phyloP scores from a whole-genome alignment of 2,329 filamentous ascomycete genomes.

The Cordyceps sp. region DNA sequence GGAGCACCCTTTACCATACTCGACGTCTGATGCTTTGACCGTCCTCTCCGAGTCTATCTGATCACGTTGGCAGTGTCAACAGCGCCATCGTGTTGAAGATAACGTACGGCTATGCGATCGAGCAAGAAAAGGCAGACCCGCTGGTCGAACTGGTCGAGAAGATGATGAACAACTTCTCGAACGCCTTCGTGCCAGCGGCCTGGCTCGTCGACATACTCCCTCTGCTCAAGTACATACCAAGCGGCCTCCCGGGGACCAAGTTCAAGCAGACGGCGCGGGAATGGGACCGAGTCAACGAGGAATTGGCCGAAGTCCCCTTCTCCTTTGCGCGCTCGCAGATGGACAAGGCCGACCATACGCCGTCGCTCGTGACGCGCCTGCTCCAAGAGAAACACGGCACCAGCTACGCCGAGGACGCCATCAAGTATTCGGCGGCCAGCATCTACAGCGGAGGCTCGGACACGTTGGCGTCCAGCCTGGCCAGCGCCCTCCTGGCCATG shows the following conservation, averaged over 20 bases:
- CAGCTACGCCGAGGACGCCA: background rate
- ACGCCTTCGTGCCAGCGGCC: conserved; percentile 11
- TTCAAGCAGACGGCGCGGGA: background rate
- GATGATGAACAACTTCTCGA: conserved; percentile 12
- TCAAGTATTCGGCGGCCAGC: conserved; percentile 2
- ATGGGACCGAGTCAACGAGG: background rate
- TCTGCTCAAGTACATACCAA: background rate
- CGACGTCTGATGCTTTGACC: no score
- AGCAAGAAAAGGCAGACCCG: conserved; percentile 11
- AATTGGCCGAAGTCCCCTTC: background rate
- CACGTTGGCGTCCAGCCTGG: background rate
- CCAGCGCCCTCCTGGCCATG: conserved; percentile 28
- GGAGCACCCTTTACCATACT: background rate
- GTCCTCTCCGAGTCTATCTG: no score
- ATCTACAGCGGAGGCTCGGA: conserved; percentile 5
- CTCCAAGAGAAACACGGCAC: background rate
- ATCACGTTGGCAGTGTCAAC: conserved; percentile 5
- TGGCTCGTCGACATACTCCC: conserved; percentile 14
- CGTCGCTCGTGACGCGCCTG: background rate
- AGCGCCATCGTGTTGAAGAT: background rate
- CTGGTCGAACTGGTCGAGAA: conserved; percentile 12
- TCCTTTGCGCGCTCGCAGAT: background rate
- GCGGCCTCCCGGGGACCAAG: background rate
- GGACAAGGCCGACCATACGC: background rate
- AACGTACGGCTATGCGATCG: conserved; percentile 15